phyloP scores from a whole-genome alignment of 495 filamentous ascomycete species.

The Chlorociboria aeruginascens region DNA sequence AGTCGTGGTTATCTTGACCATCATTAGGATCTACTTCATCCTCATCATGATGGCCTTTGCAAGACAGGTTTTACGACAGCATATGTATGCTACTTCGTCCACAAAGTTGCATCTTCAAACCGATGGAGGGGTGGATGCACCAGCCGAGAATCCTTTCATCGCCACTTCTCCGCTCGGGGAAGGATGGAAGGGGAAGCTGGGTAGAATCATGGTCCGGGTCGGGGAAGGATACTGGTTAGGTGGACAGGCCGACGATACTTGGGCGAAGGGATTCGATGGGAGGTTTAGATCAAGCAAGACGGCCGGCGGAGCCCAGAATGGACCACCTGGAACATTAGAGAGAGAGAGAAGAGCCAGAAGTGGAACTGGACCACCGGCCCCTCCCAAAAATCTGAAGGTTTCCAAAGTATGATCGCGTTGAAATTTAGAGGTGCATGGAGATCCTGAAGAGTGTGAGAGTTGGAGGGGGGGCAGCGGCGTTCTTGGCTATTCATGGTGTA shows the following conservation, averaged over 20 bases:
- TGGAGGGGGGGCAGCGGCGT: not conserved
- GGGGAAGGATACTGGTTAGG: conserved; percentile 69
- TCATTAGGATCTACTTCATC: conserved; percentile 62
- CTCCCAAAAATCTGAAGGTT: conserved; percentile 4
- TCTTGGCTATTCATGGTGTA: not conserved
- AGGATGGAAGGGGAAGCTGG: conserved; percentile 66
- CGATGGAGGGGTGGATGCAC: conserved; percentile 30
- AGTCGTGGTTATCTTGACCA: conserved; percentile 59
- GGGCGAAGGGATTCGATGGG: conserved; percentile 45
- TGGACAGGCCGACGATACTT: conserved; percentile 37
- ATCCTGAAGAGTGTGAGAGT: not conserved
- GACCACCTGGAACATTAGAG: conserved; percentile 43
- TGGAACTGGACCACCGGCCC: conserved; percentile 49
- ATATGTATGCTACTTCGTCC: conserved; percentile 37
- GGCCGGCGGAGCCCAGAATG: conserved; percentile 3
- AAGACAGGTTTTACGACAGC: conserved; percentile 52
- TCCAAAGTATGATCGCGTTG: not conserved
- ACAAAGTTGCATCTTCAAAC: conserved; percentile 31
- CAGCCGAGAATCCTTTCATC: conserved; percentile 61
- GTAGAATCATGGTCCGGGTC: conserved; percentile 57
- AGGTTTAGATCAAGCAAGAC: conserved; percentile 35
- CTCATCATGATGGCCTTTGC: conserved; percentile 73
- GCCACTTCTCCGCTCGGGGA: conserved; percentile 52
- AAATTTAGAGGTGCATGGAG: not conserved
- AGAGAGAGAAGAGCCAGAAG: conserved; percentile 55